A percentile compares a stretch with the other conserved stretches of the same genome.
Conservation (phyloP, 371 early-diverging fungal genomes). For the Coemansia sp. region DNA sequence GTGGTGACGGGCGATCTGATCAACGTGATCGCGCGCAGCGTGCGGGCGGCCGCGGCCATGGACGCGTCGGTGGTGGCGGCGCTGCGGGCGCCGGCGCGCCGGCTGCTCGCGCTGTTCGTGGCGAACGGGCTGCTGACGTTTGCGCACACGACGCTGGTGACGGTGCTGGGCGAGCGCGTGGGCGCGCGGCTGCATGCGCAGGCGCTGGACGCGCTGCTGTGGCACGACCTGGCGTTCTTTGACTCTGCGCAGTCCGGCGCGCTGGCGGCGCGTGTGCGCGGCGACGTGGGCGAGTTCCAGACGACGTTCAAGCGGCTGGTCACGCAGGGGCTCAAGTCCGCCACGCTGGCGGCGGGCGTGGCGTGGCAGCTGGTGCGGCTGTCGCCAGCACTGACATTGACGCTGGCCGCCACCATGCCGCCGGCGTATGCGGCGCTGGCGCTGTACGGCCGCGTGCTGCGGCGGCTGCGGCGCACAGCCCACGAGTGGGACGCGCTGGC, state of each 20-base stretch:
- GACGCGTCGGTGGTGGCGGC: slow-evolving; percentile 21
- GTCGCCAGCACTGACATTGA: slow-evolving; percentile 66
- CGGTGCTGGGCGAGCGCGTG: slow-evolving; percentile 71
- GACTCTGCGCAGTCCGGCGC: slow-evolving; percentile 67
- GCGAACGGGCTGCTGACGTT: slow-evolving; percentile 71
- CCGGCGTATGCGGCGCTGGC: slow-evolving; percentile 65
- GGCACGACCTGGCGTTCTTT: slow-evolving; percentile 74
- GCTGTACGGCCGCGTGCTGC: slow-evolving; percentile 70
- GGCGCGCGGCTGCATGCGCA: slow-evolving; percentile 59
- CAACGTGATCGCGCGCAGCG: slow-evolving; percentile 60
- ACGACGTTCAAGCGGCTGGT: slow-evolving; percentile 71
- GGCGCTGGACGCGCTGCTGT: slow-evolving; percentile 60
- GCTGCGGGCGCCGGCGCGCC: slow-evolving; percentile 52
- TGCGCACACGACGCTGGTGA: slow-evolving; percentile 71
- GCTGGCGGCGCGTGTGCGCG: slow-evolving; percentile 64
- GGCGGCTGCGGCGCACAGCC: slow-evolving; percentile 58
- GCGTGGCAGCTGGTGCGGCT: slow-evolving; percentile 64
- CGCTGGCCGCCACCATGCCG: slow-evolving; percentile 67
- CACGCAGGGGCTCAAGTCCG: slow-evolving; percentile 71
- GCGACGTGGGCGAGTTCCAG: slow-evolving; percentile 76
- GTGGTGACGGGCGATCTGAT: slow-evolving; percentile 74
- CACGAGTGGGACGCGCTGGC: slow-evolving; percentile 60
- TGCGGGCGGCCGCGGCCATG: slow-evolving; percentile 8
- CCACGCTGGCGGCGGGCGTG: slow-evolving; percentile 70
- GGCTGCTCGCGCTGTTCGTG: slow-evolving; percentile 58